Conservation (phyloP, 441 rosid genomes). For the Jatropha podagrica region DNA sequence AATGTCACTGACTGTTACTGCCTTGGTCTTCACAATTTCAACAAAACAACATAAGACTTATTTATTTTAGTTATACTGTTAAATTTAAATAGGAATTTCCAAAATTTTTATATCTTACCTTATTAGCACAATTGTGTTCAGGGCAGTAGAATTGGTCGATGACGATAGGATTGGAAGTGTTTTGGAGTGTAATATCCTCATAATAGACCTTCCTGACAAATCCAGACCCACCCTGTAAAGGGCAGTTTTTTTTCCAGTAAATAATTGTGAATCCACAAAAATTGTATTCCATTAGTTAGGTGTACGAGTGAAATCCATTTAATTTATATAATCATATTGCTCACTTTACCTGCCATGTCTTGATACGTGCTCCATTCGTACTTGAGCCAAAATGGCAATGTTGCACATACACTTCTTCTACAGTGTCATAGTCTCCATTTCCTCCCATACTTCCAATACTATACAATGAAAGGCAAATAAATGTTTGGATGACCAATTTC, state of each 20-base stretch:
- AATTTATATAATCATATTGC: too few species aligned
- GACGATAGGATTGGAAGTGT: constrained; percentile 42
- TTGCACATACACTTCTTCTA: constrained; percentile 46
- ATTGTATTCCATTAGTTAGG: too few species aligned
- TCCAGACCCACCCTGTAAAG: constrained; percentile 50
- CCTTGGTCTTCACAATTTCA: constrained; percentile 18
- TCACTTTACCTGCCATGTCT: constrained; percentile 54
- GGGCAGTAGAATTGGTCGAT: constrained; percentile 45
- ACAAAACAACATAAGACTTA: neutral
- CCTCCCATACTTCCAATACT: constrained; percentile 60
- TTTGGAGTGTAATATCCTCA: constrained; percentile 34
- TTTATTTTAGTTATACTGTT: neutral
- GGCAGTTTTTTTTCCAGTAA: too few species aligned
- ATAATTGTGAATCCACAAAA: too few species aligned
- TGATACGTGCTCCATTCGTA: constrained; percentile 47
- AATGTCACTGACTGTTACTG: constrained; percentile 38
- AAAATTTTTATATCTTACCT: too few species aligned
- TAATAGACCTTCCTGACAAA: constrained; percentile 41
- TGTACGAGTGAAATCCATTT: too few species aligned
- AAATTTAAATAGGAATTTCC: too few species aligned
- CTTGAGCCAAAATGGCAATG: constrained; percentile 38
- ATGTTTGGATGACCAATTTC: neutral
- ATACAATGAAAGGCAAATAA: neutral
- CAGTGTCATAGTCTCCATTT: constrained; percentile 30
- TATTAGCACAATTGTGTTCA: neutral